These are phyloP conservation scores for Vigna reflexopilosa DNA, from an alignment of 306 rosid genomes.

Conservation along the genomic window DNA sequence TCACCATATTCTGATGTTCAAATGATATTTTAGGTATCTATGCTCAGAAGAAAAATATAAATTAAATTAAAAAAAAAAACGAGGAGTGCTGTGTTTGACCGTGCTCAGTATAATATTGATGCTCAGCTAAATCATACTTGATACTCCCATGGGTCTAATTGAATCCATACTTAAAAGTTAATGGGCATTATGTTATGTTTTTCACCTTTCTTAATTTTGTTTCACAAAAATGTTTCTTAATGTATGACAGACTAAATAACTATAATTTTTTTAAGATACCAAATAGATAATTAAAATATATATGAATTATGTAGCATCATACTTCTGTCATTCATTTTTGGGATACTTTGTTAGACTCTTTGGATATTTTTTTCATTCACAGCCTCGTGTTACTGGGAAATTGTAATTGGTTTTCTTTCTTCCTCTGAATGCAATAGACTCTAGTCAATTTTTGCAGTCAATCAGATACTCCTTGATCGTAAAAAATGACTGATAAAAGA, in stretches of 20 bases:
- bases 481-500: background rate
- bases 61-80: background rate
- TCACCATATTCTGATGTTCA: background rate
- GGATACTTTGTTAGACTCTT: background rate
- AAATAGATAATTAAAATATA: background rate
- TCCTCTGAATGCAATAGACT: background rate
- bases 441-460: background rate
- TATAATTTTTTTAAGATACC: background rate
- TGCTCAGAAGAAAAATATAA: background rate
- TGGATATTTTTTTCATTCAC: conserved; percentile 3
- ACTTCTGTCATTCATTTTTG: background rate
- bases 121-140: background rate
- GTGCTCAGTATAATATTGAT: background rate
- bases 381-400: background rate
- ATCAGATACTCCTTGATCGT: too few species aligned
- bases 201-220: background rate
- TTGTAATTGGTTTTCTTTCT: background rate
- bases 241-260: too few species aligned
- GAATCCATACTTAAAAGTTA: background rate
- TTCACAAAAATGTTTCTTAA: background rate
- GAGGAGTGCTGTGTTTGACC: too few species aligned
- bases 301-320: background rate
- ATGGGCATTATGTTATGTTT: background rate
- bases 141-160: background rate
- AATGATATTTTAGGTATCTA: background rate